phyloP scores from a whole-genome alignment of 179 eudicot genomes.

The Drosera spatulata region DNA sequence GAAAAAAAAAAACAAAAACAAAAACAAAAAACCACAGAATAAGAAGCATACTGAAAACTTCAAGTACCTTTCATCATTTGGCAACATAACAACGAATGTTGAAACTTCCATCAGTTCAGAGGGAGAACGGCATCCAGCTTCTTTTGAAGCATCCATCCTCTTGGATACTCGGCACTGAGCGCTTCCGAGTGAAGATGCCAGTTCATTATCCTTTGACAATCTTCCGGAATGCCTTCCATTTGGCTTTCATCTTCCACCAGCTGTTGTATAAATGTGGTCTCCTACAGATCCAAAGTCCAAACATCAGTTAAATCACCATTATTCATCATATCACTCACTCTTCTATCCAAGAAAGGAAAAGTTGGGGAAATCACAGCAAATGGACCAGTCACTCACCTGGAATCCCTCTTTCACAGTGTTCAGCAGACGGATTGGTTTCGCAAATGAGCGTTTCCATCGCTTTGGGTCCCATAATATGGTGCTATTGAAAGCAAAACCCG shows the following conservation, averaged over 20 bases:
- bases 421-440: slow-evolving; percentile 58
- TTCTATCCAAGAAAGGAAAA: background rate
- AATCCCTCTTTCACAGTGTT: slow-evolving; percentile 92
- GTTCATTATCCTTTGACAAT: slow-evolving; percentile 67
- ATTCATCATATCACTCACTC: background rate
- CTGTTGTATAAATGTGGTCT: slow-evolving; percentile 89
- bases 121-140: slow-evolving; percentile 46
- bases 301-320: no score
- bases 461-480: slow-evolving; percentile 91
- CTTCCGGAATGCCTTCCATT: slow-evolving; percentile 65
- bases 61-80: no score
- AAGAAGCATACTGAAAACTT: no score
- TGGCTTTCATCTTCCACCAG: slow-evolving; percentile 88
- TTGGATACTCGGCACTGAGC: slow-evolving; percentile 46
- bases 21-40: no score
- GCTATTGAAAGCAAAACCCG: slow-evolving; percentile 98
- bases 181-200: slow-evolving; percentile 97
- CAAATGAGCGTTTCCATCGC: slow-evolving; percentile 71
- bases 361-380: no score
- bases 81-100: background rate
- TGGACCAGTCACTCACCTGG: slow-evolving; percentile 32
- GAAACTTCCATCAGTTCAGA: slow-evolving; percentile 19
- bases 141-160: slow-evolving; percentile 65
- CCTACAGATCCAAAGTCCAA: slow-evolving; percentile 26
- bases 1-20: no score